Evolutionary conservation across 2,329 filamentous ascomycete genomes (phyloP).

Genomic region (Ascosphaera pollenicola): DNA sequence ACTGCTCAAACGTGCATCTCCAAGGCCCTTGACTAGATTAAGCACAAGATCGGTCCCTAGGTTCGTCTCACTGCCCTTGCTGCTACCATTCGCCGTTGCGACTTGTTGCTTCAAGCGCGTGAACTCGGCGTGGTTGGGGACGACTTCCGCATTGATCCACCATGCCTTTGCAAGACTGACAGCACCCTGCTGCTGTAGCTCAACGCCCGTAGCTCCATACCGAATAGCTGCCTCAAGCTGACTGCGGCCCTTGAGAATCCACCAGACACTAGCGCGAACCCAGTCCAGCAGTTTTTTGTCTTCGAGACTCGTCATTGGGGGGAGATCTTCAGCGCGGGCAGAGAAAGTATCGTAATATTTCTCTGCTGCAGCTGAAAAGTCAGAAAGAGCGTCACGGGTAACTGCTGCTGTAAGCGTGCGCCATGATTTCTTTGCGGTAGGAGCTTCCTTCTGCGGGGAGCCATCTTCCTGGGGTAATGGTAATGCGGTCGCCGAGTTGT

Average conservation of each 20-base stretch:
- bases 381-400: slow-evolving; percentile 42
- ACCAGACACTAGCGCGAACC: slow-evolving; percentile 58
- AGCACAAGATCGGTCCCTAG: slow-evolving; percentile 18
- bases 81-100: too few species aligned
- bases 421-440: slow-evolving; percentile 9
- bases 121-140: slow-evolving; percentile 19
- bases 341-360: too few species aligned
- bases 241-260: slow-evolving; percentile 66
- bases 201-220: slow-evolving; percentile 33
- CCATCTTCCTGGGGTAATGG: too few species aligned
- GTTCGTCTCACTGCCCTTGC: slow-evolving; percentile 6
- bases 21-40: slow-evolving; percentile 21
- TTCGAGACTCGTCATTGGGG: too few species aligned
- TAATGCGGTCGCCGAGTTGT: too few species aligned
- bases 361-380: slow-evolving; percentile 26
- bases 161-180: slow-evolving; percentile 67
- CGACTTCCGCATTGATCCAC: slow-evolving; percentile 41
- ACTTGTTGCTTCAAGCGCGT: slow-evolving; percentile 9
- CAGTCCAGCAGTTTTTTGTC: slow-evolving; percentile 33
- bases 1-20: slow-evolving; percentile 23
- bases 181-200: slow-evolving; percentile 50
- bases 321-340: too few species aligned
- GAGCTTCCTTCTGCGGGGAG: too few species aligned
- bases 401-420: slow-evolving; percentile 21
- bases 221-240: slow-evolving; percentile 52